Evolutionary conservation across 1,284 basidiomycete genomes (phyloP).

Genomic region (Veloboletus limbatus): DNA sequence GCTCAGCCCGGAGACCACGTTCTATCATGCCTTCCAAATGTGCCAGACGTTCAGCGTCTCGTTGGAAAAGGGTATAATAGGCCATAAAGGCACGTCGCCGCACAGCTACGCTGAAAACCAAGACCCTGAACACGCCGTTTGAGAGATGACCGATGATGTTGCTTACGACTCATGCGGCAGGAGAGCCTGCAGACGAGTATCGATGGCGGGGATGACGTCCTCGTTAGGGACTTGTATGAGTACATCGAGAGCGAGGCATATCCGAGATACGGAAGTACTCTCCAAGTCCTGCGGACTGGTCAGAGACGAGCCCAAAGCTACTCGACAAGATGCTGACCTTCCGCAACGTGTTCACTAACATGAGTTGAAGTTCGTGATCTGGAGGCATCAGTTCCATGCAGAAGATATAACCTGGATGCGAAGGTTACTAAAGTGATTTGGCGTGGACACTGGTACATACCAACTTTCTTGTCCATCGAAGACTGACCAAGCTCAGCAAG

Average conservation of each 20-base stretch:
- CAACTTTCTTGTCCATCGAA: constrained; percentile 65
- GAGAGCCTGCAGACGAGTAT: constrained; percentile 59
- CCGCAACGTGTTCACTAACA: constrained; percentile 78
- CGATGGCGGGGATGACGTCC: constrained; percentile 70
- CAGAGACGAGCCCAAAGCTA: not conserved
- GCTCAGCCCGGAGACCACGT: constrained; percentile 11
- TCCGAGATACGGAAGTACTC: constrained; percentile 46
- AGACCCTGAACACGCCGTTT: constrained; percentile 5
- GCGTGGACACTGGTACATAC: constrained; percentile 36
- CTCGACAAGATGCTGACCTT: constrained; percentile 47
- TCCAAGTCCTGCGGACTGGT: constrained; percentile 57
- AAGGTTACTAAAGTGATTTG: constrained; percentile 1
- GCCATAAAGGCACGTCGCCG: constrained; percentile 61
- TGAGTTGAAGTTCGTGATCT: constrained; percentile 68
- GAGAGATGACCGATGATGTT: constrained; percentile 27
- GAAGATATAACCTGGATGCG: constrained; percentile 63
- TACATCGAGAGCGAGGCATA: constrained; percentile 70
- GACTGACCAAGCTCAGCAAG: constrained; percentile 63
- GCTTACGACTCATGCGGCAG: constrained; percentile 74
- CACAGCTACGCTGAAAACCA: constrained; percentile 47
- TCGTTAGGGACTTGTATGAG: constrained; percentile 57
- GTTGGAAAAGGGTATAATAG: constrained; percentile 50
- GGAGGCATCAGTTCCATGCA: constrained; percentile 67
- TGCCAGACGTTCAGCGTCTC: constrained; percentile 47
- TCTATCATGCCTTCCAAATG: constrained; percentile 36